Base-by-base conservation (phyloP, 1,284 basidiomycete species). In the Coniferiporia sulphurascens region DNA sequence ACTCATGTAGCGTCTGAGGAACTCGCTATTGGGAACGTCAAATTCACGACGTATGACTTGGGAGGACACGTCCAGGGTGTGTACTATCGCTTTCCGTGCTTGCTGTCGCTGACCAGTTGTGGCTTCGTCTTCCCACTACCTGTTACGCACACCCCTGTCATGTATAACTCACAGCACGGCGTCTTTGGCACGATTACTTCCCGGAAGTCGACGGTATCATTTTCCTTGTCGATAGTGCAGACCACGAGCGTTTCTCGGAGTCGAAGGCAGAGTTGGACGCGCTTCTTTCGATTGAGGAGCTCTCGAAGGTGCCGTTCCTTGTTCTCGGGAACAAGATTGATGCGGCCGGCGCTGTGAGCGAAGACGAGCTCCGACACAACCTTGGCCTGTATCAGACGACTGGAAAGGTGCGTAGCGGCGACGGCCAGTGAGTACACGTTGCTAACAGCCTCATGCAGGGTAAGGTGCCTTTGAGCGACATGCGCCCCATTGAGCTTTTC, bases 291-390 rank as follows among this genome's bases (percentile, higher is more conserved):
- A 99, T 99, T 69, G 96, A 99, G 75, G 89, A 94, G 69, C 87
- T 97, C 62, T 81, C 87, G 67, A 96, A 93, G 75, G 97, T 99
- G 36, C 97, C 97, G 57, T 99, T 99, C 90, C 85, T 99, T 61
- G 88, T 99, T 63, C 87, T 99, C 59, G 97, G 97, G 55, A 99
- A 99, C 86, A 99, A 99, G 85, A 99, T 99, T 69, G 97, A 99
- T 70, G 95, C 95, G n/a, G 86, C 89, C 4, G 94, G 95, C 53
- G 97, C 97, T 36, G 95, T 99, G 63, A 94, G 91, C 63, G 97
- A 99, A 77, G 96, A 99, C 72, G 95, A 99, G 74, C 81, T 99
- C 64, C 87, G 97, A 70, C 93, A 98, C 73, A 85, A 95, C 63
- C 82, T 99, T 56, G 97, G 97, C 55, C 80, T 99, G 55, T 98